Conservation (phyloP, 257 asterid genomes). For the Gynochthodes officinalis region DNA sequence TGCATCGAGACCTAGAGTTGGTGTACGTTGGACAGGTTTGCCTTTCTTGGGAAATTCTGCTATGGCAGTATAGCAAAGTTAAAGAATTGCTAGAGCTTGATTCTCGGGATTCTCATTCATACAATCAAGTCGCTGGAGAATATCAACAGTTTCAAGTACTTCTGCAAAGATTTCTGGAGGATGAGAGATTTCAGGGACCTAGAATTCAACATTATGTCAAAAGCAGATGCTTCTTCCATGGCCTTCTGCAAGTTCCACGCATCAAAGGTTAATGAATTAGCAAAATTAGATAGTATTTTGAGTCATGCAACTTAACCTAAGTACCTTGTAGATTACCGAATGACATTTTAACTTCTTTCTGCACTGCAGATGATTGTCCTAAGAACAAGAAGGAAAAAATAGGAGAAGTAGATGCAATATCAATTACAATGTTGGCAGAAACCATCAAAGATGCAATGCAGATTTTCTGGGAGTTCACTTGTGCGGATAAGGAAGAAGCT, state of each 20-base stretch:
- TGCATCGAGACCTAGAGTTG: constrained; percentile 58
- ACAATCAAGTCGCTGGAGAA: constrained; percentile 62
- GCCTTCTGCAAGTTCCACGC: constrained; percentile 71
- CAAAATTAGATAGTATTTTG: not conserved
- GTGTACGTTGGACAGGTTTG: constrained; percentile 76
- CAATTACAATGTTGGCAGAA: constrained; percentile 40
- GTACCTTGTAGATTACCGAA: not conserved
- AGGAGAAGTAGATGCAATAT: constrained; percentile 37
- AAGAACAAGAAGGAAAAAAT: constrained; percentile 43
- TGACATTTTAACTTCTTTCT: not conserved
- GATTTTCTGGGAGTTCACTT: constrained; percentile 56
- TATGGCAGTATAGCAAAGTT: constrained; percentile 55
- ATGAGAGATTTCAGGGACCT: constrained; percentile 63
- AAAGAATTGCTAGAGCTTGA: constrained; percentile 45
- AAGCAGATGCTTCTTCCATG: constrained; percentile 49
- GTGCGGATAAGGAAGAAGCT: constrained; percentile 51
- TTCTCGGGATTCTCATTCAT: constrained; percentile 36
- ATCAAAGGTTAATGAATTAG: constrained; percentile 45
- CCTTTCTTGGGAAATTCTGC: constrained; percentile 74
- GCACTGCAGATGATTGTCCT: constrained; percentile 54
- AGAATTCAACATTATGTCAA: constrained; percentile 54
- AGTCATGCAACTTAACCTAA: not conserved
- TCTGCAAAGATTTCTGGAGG: constrained; percentile 71
- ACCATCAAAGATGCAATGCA: constrained; percentile 53
- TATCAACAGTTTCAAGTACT: constrained; percentile 80